phyloP scores from a whole-genome alignment of 163 green algal genomes.

The Trebouxia gelatinosa region DNA sequence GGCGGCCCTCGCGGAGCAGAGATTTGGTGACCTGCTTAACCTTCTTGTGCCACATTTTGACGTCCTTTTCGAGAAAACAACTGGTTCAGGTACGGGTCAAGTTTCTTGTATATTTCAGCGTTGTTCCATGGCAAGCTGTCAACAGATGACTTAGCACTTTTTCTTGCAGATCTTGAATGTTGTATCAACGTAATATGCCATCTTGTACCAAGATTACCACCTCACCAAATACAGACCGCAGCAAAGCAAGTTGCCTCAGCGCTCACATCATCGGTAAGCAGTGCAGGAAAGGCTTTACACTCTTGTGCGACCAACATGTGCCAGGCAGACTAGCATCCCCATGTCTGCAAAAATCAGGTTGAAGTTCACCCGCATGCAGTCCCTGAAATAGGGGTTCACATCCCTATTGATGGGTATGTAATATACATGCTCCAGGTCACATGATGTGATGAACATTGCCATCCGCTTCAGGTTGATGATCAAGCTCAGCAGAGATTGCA shows the following conservation, averaged over 20 bases:
- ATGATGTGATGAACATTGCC: not conserved
- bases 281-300: too few species aligned
- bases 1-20: conserved; percentile 34
- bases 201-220: conserved; percentile 44
- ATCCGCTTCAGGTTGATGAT: conserved; percentile 25
- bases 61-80: conserved; percentile 42
- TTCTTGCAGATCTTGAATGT: conserved; percentile 51
- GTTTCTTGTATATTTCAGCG: not conserved
- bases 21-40: conserved; percentile 45
- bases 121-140: not conserved
- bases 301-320: too few species aligned
- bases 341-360: too few species aligned
- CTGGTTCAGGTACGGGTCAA: conserved; percentile 34
- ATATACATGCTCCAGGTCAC: not conserved
- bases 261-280: conserved; percentile 34
- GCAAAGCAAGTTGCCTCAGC: conserved; percentile 37
- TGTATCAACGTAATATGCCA: conserved; percentile 57
- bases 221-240: conserved; percentile 24
- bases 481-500: conserved; percentile 49
- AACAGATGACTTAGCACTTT: not conserved
- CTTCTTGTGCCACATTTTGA: conserved; percentile 43
- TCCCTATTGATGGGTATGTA: too few species aligned
- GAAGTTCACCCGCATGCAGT: too few species aligned
- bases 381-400: too few species aligned
- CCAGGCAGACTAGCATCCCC: too few species aligned